Conservation (phyloP, 768 basidiomycete species). For the Tulasnella sp. region DNA sequence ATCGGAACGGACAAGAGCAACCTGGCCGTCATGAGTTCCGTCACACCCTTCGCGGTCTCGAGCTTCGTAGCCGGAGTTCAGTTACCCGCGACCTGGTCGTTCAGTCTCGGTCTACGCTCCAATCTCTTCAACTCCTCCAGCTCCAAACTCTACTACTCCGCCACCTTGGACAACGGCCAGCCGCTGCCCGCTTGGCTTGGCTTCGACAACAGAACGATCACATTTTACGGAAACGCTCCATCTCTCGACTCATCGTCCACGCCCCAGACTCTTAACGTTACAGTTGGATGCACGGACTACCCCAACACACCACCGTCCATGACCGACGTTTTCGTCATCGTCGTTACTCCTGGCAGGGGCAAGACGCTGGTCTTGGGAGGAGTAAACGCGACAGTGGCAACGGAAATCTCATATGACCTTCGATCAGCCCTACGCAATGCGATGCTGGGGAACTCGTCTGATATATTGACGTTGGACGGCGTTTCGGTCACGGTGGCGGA, state of each 20-base stretch:
- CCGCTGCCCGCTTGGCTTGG: slow-evolving; percentile 8
- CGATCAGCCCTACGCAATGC: neutral
- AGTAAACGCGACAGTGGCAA: neutral
- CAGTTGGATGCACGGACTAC: neutral
- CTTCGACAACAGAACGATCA: slow-evolving; percentile 8
- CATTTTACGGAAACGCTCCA: slow-evolving; percentile 9
- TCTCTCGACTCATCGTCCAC: neutral
- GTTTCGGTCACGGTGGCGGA: neutral
- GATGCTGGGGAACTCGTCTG: neutral
- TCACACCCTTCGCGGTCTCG: neutral
- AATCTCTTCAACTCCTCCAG: neutral
- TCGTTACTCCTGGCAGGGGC: neutral
- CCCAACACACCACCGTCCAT: neutral
- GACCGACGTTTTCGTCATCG: neutral
- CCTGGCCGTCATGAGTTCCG: neutral
- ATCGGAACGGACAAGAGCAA: neutral
- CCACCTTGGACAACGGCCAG: slow-evolving; percentile 1
- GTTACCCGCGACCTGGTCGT: slow-evolving; percentile 10
- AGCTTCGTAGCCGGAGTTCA: neutral
- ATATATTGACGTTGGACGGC: neutral
- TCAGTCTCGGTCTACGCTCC: slow-evolving; percentile 12
- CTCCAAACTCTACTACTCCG: slow-evolving; percentile 1
- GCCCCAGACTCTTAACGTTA: neutral
- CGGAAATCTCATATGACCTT: neutral
- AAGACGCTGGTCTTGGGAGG: neutral